Conservation (phyloP, 768 basidiomycete species). For the Russula lepida region DNA sequence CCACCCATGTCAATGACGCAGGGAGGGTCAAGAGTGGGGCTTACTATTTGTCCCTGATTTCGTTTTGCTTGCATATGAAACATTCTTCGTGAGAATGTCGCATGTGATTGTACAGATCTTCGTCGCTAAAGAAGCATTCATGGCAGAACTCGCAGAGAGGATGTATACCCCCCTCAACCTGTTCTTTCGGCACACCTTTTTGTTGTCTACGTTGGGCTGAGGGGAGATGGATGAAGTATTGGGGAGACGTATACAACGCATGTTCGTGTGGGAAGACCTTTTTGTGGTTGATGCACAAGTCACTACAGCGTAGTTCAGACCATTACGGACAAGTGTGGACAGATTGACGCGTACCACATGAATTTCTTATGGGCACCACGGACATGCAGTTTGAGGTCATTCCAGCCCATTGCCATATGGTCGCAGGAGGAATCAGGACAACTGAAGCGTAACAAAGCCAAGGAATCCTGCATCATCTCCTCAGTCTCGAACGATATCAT, state of each 20-base stretch:
- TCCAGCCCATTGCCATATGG: slow-evolving; percentile 82
- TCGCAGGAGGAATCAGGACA: slow-evolving; percentile 82
- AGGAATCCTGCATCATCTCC: slow-evolving; percentile 92
- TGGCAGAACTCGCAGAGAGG: slow-evolving; percentile 83
- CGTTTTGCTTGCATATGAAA: slow-evolving; percentile 84
- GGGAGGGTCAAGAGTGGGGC: slow-evolving; percentile 25
- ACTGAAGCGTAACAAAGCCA: slow-evolving; percentile 88
- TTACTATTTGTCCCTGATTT: slow-evolving; percentile 77
- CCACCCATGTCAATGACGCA: neutral
- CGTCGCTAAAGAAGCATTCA: slow-evolving; percentile 89
- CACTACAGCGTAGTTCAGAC: slow-evolving; percentile 37
- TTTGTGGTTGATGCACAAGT: slow-evolving; percentile 80
- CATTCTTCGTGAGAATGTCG: slow-evolving; percentile 93
- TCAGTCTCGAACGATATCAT: slow-evolving; percentile 79
- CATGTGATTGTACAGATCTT: slow-evolving; percentile 92
- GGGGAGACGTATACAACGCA: slow-evolving; percentile 59
- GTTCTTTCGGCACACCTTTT: slow-evolving; percentile 40
- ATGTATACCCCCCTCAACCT: slow-evolving; percentile 63
- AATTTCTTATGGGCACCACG: slow-evolving; percentile 64
- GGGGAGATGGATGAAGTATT: slow-evolving; percentile 69
- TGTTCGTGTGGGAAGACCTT: slow-evolving; percentile 97
- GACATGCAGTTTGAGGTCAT: slow-evolving; percentile 78
- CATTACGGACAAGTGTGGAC: neutral
- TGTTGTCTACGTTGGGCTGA: slow-evolving; percentile 43
- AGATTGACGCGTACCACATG: slow-evolving; percentile 59